phyloP scores from a whole-genome alignment of 768 basidiomycete species.

The Lactarius trivialis region DNA sequence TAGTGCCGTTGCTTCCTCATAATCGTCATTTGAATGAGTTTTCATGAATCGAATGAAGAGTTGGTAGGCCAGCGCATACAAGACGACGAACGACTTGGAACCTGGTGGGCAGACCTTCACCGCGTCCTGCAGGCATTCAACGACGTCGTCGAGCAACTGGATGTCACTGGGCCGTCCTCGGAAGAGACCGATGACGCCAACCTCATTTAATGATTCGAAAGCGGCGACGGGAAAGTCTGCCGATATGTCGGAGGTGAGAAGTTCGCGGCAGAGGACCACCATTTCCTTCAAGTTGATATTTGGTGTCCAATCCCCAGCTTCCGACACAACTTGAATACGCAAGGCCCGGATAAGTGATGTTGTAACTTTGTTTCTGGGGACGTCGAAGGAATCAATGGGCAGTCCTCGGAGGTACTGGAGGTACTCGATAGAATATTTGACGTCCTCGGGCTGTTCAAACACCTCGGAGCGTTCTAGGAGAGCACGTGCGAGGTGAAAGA shows the following conservation, averaged over 20 bases:
- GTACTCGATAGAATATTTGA: neutral
- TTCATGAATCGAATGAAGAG: neutral
- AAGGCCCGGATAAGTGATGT: neutral
- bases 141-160: neutral
- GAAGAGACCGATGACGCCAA: neutral
- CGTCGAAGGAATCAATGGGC: neutral
- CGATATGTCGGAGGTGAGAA: neutral
- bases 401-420: neutral
- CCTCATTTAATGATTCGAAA: neutral
- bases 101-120: neutral
- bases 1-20: neutral
- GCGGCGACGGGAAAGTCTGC: neutral
- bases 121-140: neutral
- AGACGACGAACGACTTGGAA: neutral
- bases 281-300: neutral
- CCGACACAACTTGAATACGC: neutral
- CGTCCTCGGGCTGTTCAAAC: neutral
- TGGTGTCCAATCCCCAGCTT: neutral
- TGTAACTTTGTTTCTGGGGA: neutral
- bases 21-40: conserved; percentile 2
- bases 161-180: neutral
- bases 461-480: neutral
- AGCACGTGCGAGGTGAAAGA: neutral
- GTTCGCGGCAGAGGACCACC: neutral
- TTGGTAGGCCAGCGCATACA: neutral